Percentiles rank a stretch among this genome's conserved stretches.
These are phyloP conservation scores for Beverwykella pulmonaria DNA, from an alignment of 495 filamentous ascomycete genomes.

Conservation along the genomic window DNA sequence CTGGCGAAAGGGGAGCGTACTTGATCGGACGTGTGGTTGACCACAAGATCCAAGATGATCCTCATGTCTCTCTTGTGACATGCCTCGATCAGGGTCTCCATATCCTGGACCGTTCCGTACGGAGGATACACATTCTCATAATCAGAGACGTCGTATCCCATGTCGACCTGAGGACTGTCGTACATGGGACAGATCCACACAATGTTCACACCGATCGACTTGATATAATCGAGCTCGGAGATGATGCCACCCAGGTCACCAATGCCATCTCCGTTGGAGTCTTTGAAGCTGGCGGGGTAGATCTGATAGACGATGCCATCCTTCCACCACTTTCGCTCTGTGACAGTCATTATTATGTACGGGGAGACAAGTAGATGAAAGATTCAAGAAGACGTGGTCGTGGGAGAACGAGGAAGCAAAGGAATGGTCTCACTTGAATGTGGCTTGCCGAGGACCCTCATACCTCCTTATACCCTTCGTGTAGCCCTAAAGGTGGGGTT, in stretches of 20 bases:
- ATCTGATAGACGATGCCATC: constrained; percentile 44
- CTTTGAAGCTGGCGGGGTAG: constrained; percentile 43
- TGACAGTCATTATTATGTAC: constrained; percentile 12
- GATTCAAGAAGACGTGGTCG: no score
- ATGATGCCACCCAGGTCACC: constrained; percentile 33
- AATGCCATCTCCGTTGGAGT: constrained; percentile 38
- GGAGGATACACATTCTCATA: constrained; percentile 39
- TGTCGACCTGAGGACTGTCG: constrained; percentile 41
- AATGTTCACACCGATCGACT: constrained; percentile 38
- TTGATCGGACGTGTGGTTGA: constrained; percentile 42
- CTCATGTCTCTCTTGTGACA: constrained; percentile 34
- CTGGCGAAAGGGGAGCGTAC: not conserved
- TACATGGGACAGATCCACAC: constrained; percentile 45
- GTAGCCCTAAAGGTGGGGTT: not conserved
- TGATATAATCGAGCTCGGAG: constrained; percentile 42
- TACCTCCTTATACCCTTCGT: constrained; percentile 1
- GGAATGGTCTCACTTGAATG: not conserved
- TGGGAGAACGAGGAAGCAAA: not conserved
- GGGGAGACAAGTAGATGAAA: not conserved
- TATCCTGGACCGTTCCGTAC: constrained; percentile 41
- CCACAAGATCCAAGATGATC: constrained; percentile 40
- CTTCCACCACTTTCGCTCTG: constrained; percentile 40
- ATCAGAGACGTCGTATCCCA: constrained; percentile 44
- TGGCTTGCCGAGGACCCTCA: not conserved
- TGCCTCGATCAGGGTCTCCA: constrained; percentile 40